A percentile compares a stretch with the other conserved stretches of the same genome.
phyloP scores from a whole-genome alignment of 2,329 filamentous ascomycete species.

The Lasiodiplodia sp. region DNA sequence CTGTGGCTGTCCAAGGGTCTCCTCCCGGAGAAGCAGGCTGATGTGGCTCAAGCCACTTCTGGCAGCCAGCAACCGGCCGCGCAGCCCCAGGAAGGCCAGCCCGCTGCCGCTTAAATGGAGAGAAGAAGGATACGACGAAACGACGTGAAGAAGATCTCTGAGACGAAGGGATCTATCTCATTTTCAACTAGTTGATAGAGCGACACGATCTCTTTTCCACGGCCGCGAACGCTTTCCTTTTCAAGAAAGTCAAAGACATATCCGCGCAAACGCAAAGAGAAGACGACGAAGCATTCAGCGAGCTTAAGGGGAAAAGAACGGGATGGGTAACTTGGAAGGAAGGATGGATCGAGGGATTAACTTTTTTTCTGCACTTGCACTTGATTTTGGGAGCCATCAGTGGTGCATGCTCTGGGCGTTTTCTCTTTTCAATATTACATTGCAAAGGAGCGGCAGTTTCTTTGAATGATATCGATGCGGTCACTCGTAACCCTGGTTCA shows the following conservation, averaged over 20 bases:
- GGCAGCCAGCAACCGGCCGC: not conserved
- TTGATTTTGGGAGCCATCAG: not conserved
- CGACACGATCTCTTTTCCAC: slow-evolving; percentile 12
- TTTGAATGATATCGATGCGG: not conserved
- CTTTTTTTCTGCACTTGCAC: slow-evolving; percentile 5
- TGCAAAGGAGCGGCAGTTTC: slow-evolving; percentile 13
- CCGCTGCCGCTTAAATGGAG: slow-evolving; percentile 3
- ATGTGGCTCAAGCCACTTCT: not conserved
- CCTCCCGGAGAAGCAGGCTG: slow-evolving; percentile 63
- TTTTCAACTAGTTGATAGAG: slow-evolving; percentile 14
- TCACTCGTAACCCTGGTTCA: not conserved
- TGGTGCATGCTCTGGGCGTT: slow-evolving; percentile 20
- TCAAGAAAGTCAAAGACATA: not conserved
- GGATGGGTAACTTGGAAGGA: slow-evolving; percentile 9
- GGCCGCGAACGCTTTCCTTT: slow-evolving; percentile 15
- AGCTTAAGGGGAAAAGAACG: not conserved
- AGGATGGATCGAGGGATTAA: not conserved
- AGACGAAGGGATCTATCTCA: not conserved
- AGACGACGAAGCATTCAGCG: slow-evolving; percentile 1
- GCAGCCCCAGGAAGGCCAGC: slow-evolving; percentile 18
- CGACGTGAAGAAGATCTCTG: not conserved
- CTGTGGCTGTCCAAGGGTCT: slow-evolving; percentile 90
- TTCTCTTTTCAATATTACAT: slow-evolving; percentile 3
- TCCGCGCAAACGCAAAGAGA: not conserved
- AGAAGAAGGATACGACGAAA: not conserved